phyloP scores from a whole-genome alignment of 768 basidiomycete species.

The Mycena albidolilacea region DNA sequence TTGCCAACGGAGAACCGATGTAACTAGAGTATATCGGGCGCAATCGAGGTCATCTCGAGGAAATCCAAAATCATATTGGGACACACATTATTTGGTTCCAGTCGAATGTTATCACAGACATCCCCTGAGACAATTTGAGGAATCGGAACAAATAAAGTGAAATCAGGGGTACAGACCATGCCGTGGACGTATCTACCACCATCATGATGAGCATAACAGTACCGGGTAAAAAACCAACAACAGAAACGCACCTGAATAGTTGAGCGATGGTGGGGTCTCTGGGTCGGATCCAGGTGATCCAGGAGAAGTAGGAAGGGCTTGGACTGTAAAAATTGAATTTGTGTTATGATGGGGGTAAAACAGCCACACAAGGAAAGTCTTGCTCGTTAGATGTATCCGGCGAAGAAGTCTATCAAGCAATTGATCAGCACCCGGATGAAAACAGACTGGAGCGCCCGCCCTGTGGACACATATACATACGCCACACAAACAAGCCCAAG shows the following conservation, averaged over 20 bases:
- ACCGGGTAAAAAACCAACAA: not conserved
- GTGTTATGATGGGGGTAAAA: not conserved
- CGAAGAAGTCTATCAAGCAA: constrained; percentile 56
- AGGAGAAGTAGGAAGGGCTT: constrained; percentile 72
- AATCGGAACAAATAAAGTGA: too few relatives aligned
- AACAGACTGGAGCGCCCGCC: too few relatives aligned
- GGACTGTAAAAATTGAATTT: constrained; percentile 48
- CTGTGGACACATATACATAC: not conserved
- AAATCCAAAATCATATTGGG: too few relatives aligned
- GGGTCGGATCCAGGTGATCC: constrained; percentile 30
- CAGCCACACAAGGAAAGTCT: not conserved
- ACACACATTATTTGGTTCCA: too few relatives aligned
- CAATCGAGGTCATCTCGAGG: too few relatives aligned
- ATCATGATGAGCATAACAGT: not conserved
- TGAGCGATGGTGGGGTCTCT: constrained; percentile 67
- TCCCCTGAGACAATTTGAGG: too few relatives aligned
- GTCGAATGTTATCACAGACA: too few relatives aligned
- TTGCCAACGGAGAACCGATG: constrained; percentile 67
- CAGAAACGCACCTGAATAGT: constrained; percentile 75
- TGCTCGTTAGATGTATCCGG: constrained; percentile 71
- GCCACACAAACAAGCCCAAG: constrained; percentile 71
- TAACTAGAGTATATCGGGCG: not conserved
- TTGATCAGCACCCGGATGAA: too few relatives aligned
- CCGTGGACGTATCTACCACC: constrained; percentile 39
- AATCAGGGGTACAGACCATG: constrained; percentile 26